Conservation (phyloP, 148 eudicot species). For the Pouteria glomerata region DNA sequence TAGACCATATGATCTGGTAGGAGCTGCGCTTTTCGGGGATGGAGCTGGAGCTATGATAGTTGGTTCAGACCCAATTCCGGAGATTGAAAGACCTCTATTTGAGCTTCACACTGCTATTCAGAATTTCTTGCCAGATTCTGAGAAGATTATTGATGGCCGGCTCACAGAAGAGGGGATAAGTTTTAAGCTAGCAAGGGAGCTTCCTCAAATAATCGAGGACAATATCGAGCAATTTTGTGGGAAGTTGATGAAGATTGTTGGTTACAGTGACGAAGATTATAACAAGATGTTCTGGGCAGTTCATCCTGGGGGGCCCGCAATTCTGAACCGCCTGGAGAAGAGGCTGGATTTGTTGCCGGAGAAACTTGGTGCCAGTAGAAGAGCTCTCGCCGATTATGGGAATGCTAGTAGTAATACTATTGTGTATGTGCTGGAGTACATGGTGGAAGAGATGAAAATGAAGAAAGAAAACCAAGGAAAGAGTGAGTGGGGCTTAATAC, state of each 20-base stretch:
- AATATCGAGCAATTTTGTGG: slow-evolving; percentile 66
- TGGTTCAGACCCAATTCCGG: slow-evolving; percentile 47
- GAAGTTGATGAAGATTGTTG: slow-evolving; percentile 41
- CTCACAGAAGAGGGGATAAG: slow-evolving; percentile 94
- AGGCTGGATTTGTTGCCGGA: slow-evolving; percentile 56
- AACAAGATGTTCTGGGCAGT: slow-evolving; percentile 93
- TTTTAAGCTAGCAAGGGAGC: slow-evolving; percentile 68
- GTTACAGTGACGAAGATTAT: slow-evolving; percentile 38
- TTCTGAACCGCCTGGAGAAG: slow-evolving; percentile 74
- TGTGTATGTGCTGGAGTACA: slow-evolving; percentile 89
- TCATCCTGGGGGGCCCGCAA: slow-evolving; percentile 96
- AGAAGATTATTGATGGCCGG: slow-evolving; percentile 80
- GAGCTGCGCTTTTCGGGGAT: slow-evolving; percentile 91
- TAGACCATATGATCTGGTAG: slow-evolving; percentile 84
- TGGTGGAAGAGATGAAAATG: slow-evolving; percentile 57
- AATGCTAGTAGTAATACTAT: slow-evolving; percentile 96
- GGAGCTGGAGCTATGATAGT: slow-evolving; percentile 94
- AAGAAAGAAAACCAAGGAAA: slow-evolving; percentile 22
- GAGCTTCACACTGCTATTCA: slow-evolving; percentile 83
- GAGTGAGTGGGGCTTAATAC: slow-evolving; percentile 78
- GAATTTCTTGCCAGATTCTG: slow-evolving; percentile 76
- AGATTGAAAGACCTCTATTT: slow-evolving; percentile 56
- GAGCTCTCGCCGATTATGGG: slow-evolving; percentile 82
- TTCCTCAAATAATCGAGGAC: slow-evolving; percentile 87
- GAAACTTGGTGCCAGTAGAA: slow-evolving; percentile 64